Conservation (phyloP, 2,329 filamentous ascomycete species). For the Trichoderma sp. region DNA sequence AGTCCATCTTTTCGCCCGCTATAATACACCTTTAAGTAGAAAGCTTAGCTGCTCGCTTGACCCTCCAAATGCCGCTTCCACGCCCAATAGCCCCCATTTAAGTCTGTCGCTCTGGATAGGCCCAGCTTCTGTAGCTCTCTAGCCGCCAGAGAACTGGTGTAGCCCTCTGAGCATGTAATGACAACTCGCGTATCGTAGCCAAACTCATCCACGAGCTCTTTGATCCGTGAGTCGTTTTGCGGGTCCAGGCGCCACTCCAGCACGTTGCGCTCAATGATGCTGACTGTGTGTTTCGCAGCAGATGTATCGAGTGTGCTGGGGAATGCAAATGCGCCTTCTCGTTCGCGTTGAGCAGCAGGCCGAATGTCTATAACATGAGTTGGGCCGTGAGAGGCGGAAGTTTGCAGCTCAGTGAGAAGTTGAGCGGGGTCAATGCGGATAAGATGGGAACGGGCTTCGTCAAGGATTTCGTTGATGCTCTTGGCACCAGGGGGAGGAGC, state of each 20-base stretch:
- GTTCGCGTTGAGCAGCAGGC: slow-evolving; percentile 27
- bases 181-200: slow-evolving; percentile 29
- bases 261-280: slow-evolving; percentile 30
- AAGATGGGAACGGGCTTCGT: slow-evolving; percentile 28
- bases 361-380: slow-evolving; percentile 29
- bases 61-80: slow-evolving; percentile 26
- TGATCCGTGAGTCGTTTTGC: slow-evolving; percentile 27
- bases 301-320: slow-evolving; percentile 13
- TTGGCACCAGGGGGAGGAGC: slow-evolving; percentile 27
- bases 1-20: neutral
- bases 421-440: slow-evolving; percentile 21
- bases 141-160: slow-evolving; percentile 29
- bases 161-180: slow-evolving; percentile 28
- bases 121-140: slow-evolving; percentile 28
- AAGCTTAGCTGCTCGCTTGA: neutral
- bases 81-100: slow-evolving; percentile 28
- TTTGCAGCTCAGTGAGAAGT: slow-evolving; percentile 26
- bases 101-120: slow-evolving; percentile 26
- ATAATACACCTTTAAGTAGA: neutral
- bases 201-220: slow-evolving; percentile 29
- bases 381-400: slow-evolving; percentile 19
- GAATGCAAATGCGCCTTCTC: slow-evolving; percentile 24
- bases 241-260: slow-evolving; percentile 30
- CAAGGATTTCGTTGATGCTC: slow-evolving; percentile 29
- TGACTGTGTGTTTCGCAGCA: slow-evolving; percentile 14